Conservation (phyloP, 805 yeast species). For the Suhomyces emberorum region DNA sequence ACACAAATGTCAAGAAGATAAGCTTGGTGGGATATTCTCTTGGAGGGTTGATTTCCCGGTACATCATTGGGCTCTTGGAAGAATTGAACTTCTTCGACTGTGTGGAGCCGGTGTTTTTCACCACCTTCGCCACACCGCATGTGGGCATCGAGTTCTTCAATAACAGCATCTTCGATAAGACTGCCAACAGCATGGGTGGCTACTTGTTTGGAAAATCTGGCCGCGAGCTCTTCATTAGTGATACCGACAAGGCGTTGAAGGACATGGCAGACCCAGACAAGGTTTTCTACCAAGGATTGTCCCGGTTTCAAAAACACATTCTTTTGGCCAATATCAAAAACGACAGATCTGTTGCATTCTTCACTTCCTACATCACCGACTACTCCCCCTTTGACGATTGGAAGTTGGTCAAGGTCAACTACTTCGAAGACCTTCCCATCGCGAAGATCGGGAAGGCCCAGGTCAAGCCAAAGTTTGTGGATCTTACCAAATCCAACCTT, state of each 20-base stretch:
- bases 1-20: slow-evolving; percentile 30
- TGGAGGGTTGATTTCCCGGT: slow-evolving; percentile 42
- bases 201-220: slow-evolving; percentile 39
- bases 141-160: slow-evolving; percentile 40
- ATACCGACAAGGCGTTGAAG: slow-evolving; percentile 44
- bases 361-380: slow-evolving; percentile 73
- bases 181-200: slow-evolving; percentile 32
- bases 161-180: slow-evolving; percentile 27
- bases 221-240: slow-evolving; percentile 32
- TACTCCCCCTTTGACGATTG: slow-evolving; percentile 69
- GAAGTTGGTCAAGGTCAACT: slow-evolving; percentile 46
- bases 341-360: slow-evolving; percentile 86
- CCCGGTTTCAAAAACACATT: slow-evolving; percentile 52
- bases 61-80: slow-evolving; percentile 35
- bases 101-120: slow-evolving; percentile 35
- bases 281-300: slow-evolving; percentile 53
- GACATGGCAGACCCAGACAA: slow-evolving; percentile 52
- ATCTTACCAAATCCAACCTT: slow-evolving; percentile 35
- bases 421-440: slow-evolving; percentile 43
- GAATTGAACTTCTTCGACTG: slow-evolving; percentile 33
- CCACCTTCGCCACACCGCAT: slow-evolving; percentile 45
- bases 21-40: slow-evolving; percentile 41
- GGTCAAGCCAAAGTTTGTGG: slow-evolving; percentile 51
- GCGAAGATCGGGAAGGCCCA: slow-evolving; percentile 34
- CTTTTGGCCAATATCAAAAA: slow-evolving; percentile 72